phyloP scores from a whole-genome alignment of 352 stramenopile species.

The Paralagenidium karlingii region DNA sequence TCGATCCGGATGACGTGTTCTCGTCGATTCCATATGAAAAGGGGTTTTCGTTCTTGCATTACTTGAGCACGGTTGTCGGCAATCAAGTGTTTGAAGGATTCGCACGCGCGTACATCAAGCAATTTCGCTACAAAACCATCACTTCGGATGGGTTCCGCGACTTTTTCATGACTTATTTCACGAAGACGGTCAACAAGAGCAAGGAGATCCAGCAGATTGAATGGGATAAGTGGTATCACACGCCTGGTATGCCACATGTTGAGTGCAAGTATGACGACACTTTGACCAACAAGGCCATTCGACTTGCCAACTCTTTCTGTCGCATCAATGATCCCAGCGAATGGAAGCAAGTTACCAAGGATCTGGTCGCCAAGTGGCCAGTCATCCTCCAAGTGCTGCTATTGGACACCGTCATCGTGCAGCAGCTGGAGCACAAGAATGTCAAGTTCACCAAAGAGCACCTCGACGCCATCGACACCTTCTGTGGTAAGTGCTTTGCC shows the following conservation, averaged over 20 bases:
- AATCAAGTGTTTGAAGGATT: conserved; percentile 56
- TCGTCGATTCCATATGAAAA: conserved; percentile 95
- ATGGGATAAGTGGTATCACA: conserved; percentile 89
- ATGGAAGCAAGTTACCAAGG: conserved; percentile 13
- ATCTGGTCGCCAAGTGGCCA: conserved; percentile 21
- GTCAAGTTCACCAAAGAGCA: conserved; percentile 13
- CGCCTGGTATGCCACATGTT: conserved; percentile 80
- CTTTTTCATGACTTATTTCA: conserved; percentile 76
- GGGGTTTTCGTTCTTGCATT: conserved; percentile 46
- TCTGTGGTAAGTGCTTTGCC: conserved; percentile 24
- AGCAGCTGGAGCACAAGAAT: conserved; percentile 9
- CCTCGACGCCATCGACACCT: conserved; percentile 45
- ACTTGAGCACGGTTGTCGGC: conserved; percentile 16
- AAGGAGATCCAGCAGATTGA: conserved; percentile 62
- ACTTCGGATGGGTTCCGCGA: conserved; percentile 66
- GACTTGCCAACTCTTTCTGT: conserved; percentile 25
- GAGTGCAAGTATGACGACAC: conserved; percentile 82
- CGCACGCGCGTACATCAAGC: conserved; percentile 84
- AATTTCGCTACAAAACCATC: conserved; percentile 83
- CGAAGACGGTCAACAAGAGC: conserved; percentile 8
- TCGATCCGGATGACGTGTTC: conserved; percentile 96
- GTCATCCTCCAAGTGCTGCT: conserved; percentile 38
- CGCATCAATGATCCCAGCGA: conserved; percentile 8
- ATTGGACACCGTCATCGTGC: conserved; percentile 39
- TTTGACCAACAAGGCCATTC: conserved; percentile 29